Evolutionary conservation across 2,329 filamentous ascomycete species (phyloP).

Genomic region (Monilinia vaccinii-corymbosi): DNA sequence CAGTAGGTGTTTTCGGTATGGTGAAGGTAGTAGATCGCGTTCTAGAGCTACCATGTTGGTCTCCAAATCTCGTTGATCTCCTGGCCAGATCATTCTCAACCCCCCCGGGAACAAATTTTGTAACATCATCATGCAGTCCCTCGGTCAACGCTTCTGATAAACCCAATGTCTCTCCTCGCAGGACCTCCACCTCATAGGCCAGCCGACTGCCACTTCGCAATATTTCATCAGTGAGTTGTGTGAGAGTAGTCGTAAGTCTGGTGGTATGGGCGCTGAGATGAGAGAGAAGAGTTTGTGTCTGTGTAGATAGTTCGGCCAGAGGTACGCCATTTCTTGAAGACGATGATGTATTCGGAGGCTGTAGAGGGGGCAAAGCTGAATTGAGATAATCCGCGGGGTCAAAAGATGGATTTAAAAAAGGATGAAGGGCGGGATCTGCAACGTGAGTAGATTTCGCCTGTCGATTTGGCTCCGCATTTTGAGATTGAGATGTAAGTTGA

Average conservation of each 20-base stretch:
- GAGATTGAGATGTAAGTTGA: conserved; percentile 5
- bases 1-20: conserved; percentile 22
- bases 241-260: conserved; percentile 70
- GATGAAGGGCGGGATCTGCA: conserved; percentile 61
- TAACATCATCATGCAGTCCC: conserved; percentile 60
- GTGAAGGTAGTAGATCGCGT: conserved; percentile 20
- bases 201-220: conserved; percentile 77
- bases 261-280: conserved; percentile 85
- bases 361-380: conserved; percentile 60
- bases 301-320: conserved; percentile 67
- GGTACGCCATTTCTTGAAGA: conserved; percentile 36
- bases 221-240: conserved; percentile 90
- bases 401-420: conserved; percentile 69
- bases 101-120: conserved; percentile 55
- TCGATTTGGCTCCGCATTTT: conserved; percentile 10
- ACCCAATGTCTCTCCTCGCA: conserved; percentile 80
- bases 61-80: conserved; percentile 20
- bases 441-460: conserved; percentile 47
- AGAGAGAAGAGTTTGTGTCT: conserved; percentile 76
- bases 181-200: conserved; percentile 87
- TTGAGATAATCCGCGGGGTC: conserved; percentile 84
- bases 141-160: conserved; percentile 71
- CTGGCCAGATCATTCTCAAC: conserved; percentile 23
- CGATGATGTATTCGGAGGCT: conserved; percentile 27
- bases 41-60: conserved; percentile 21